Base-by-base conservation (phyloP, 305 asterid genomes). In the Solanum hybrid region DNA sequence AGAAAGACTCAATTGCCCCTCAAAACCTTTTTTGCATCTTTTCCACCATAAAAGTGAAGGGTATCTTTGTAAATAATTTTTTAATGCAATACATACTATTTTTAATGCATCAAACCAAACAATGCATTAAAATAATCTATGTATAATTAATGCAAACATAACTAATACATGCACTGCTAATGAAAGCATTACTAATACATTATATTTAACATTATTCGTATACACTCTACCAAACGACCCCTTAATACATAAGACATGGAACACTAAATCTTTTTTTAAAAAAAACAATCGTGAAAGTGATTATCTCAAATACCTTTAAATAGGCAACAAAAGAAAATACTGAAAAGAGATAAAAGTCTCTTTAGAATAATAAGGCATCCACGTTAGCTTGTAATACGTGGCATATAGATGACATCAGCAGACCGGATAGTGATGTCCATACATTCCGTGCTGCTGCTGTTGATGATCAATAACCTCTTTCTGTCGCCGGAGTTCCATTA, bases 401-500 rank as follows among this genome's bases (percentile, higher is more conserved):
- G 69, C 86, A 26, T 26, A 14, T 15, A 27, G 38, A 40, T 78
- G 92, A 31, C 86, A 89, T 93, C 92, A 95, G 92, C 94, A 93
- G 51, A 92, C 94, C 88, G 91, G 92, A 88, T 89, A 91, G 88
- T 91, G 94, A 75, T 91, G 92, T 12, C 91, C 93, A 60, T 91
- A 93, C 90, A 85, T 89, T 88, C 92, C 94, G 4, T 87, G 90
- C 76, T 80, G 81, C 38, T 79, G 82, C 71, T 80, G 82, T 29
- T 88, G 89, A 26, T 78, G 77, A 60, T 45, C 38, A 15, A 73
- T 6, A 32, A 88, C 27, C 86, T 77, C 86, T 92, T 95, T 95
- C 94, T 95, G 98, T 87, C 97, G 94, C 85, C 96, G 94, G 72
- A 95, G 94, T 71, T 96, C 97, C 36, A 96, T 81, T 32, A 96